phyloP scores from a whole-genome alignment of 2,329 filamentous ascomycete genomes.

The Colletotrichum coccodes region DNA sequence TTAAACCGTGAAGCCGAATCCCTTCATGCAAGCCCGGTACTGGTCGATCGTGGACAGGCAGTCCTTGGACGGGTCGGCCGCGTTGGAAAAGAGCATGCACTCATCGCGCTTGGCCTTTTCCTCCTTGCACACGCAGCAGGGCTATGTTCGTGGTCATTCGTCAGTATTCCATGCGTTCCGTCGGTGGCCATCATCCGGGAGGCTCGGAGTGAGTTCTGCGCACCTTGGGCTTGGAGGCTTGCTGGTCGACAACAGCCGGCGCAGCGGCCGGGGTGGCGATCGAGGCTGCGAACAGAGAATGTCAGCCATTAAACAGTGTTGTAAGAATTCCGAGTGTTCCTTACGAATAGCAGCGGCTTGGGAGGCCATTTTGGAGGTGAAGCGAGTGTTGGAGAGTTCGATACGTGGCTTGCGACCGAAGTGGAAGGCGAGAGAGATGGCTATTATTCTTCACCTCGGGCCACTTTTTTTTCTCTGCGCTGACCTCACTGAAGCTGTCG shows the following conservation, averaged over 20 bases:
- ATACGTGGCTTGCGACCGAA: constrained; percentile 1
- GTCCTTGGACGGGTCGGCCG: constrained; percentile 83
- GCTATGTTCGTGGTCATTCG: constrained; percentile 59
- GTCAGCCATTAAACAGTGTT: constrained; percentile 8
- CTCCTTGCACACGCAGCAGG: constrained; percentile 97
- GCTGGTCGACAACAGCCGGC: constrained; percentile 41
- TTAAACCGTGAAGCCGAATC: constrained; percentile 85
- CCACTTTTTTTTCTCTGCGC: constrained; percentile 31
- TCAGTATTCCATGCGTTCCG: neutral
- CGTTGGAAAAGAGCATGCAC: constrained; percentile 97
- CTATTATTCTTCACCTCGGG: constrained; percentile 8
- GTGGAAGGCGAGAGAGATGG: neutral
- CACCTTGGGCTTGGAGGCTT: constrained; percentile 56
- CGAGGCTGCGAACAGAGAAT: constrained; percentile 25
- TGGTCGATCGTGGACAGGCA: constrained; percentile 85
- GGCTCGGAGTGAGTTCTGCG: constrained; percentile 12
- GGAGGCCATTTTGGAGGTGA: constrained; percentile 39
- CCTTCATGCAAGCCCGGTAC: constrained; percentile 92
- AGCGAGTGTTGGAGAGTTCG: constrained; percentile 14
- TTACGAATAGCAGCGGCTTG: constrained; percentile 41
- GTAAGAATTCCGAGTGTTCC: constrained; percentile 5
- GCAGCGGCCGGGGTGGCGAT: constrained; percentile 42
- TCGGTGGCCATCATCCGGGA: neutral
- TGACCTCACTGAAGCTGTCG: constrained; percentile 27
- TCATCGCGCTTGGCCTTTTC: constrained; percentile 94